phyloP scores from a whole-genome alignment of 352 stramenopile genomes.

The Discostella stelligera region DNA sequence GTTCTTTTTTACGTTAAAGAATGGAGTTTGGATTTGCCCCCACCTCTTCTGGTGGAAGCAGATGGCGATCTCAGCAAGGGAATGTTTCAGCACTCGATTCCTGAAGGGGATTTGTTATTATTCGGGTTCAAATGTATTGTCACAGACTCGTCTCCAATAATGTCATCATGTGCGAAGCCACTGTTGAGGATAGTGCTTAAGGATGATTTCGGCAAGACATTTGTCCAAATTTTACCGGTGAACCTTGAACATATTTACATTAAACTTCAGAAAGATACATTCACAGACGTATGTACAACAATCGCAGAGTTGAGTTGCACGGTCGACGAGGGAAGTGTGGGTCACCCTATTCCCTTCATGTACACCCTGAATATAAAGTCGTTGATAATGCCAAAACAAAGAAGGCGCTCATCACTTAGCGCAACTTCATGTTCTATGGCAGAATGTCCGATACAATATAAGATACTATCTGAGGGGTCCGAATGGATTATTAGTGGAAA shows the following conservation, averaged over 20 bases:
- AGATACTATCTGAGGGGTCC: slow-evolving; percentile 46
- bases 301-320: slow-evolving; percentile 41
- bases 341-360: slow-evolving; percentile 57
- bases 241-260: slow-evolving; percentile 60
- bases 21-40: slow-evolving; percentile 53
- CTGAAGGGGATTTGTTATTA: slow-evolving; percentile 56
- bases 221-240: slow-evolving; percentile 57
- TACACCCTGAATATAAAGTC: slow-evolving; percentile 48
- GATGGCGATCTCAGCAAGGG: slow-evolving; percentile 57
- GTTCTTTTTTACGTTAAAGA: slow-evolving; percentile 64
- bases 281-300: slow-evolving; percentile 35
- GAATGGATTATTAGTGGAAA: slow-evolving; percentile 72
- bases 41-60: slow-evolving; percentile 28
- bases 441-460: slow-evolving; percentile 44
- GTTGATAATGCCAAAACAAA: slow-evolving; percentile 44
- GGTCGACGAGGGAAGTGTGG: slow-evolving; percentile 48
- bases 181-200: slow-evolving; percentile 54
- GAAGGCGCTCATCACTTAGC: slow-evolving; percentile 9
- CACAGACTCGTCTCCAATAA: slow-evolving; percentile 14
- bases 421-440: slow-evolving; percentile 25
- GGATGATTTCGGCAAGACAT: slow-evolving; percentile 62
- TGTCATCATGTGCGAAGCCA: slow-evolving; percentile 24
- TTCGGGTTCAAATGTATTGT: slow-evolving; percentile 62
- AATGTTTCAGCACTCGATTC: slow-evolving; percentile 52
- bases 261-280: slow-evolving; percentile 38